Conservation (phyloP, 2,329 filamentous ascomycete genomes). For the Fusarium neocosmosporiellum region DNA sequence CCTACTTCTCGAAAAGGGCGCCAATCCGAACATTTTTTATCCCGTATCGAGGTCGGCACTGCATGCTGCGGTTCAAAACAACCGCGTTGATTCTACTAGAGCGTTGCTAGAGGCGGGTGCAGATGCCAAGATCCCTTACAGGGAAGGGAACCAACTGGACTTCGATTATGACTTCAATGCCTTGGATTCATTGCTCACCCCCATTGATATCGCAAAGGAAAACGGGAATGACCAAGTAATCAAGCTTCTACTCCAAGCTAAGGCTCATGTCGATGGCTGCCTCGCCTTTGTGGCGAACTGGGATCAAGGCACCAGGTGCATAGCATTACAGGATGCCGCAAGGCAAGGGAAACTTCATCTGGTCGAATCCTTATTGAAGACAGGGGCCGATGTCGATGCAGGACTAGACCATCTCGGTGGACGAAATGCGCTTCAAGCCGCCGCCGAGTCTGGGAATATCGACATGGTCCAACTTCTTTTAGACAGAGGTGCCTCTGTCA, state of each 20-base stretch:
- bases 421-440: neutral
- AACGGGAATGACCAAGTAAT: neutral
- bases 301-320: neutral
- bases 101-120: neutral
- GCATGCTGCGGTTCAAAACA: neutral
- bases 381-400: neutral
- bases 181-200: neutral
- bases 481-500: neutral
- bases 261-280: neutral
- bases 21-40: neutral
- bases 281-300: neutral
- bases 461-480: neutral
- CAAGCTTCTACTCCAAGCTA: neutral
- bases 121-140: neutral
- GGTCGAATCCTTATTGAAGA: neutral
- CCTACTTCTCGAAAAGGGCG: neutral
- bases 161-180: neutral
- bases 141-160: neutral
- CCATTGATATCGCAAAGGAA: neutral
- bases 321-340: neutral
- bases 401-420: fast-evolving
- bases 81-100: fast-evolving
- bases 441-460: neutral
- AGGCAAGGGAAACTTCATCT: no score
- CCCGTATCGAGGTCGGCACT: neutral